Evolutionary conservation across 352 stramenopile genomes (phyloP), one percentile per base, ranked within the genome.

Genomic region (Globisporangium nodosum): DNA sequence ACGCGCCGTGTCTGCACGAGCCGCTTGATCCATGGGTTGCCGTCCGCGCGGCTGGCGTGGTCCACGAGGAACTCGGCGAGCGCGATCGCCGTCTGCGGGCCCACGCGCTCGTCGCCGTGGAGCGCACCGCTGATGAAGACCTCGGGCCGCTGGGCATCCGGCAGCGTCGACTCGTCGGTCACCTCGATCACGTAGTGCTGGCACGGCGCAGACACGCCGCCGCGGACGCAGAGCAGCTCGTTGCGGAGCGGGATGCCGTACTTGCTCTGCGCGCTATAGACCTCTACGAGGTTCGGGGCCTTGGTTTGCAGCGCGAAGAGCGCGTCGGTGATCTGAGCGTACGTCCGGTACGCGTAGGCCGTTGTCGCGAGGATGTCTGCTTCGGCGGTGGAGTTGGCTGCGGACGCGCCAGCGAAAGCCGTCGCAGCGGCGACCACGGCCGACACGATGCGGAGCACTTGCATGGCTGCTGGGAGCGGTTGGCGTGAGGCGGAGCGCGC

Each of bases 81-180:
- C 43, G 94, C 77, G 21, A 98, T 72, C 20, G 94, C 74, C 0
- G 81, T 70, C 30, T 92, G 85, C 5, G 95, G 94, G 18, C 92
- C 92, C 2, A 98, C 90, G 6, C 91, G 81, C 68, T 98, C 94
- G 64, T 98, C 86, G 7, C 96, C 96, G 67, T 99, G 95, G 1
- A 99, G 76, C 24, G 85, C 81, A 13, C 96, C 96, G 48, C 83
- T 97, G 58, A 98, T 90, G 60, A 98, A 97, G 1, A 98, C 77
- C 61, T 98, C 89, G 0, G 96, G 95, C 4, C 96, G 73, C 18
- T 76, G 60, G 0, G 79, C 58, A 8, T 90, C 76, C 2, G 77
- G 69, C 27, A 94, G 56, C 8, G 72, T 85, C 21, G 67, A 52
- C 53, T 90, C 68, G 48, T 96, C 78, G 9, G 87, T 96, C 68